phyloP scores from a whole-genome alignment of 164 flowering plant genomes.

The Magnolia sinica region DNA sequence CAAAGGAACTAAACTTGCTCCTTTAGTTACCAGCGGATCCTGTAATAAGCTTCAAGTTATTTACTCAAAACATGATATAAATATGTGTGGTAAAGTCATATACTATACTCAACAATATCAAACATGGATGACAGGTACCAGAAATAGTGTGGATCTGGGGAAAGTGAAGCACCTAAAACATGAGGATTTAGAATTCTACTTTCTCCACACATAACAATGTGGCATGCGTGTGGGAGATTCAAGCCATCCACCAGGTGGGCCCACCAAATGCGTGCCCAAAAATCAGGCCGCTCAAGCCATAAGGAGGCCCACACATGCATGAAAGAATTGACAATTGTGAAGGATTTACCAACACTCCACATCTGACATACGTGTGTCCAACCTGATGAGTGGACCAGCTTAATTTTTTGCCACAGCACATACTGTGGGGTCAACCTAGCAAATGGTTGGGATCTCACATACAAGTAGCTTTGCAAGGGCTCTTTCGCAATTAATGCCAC shows the following conservation, averaged over 20 bases:
- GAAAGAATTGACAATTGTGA: not conserved
- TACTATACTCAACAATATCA: not conserved
- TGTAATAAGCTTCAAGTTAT: slow-evolving; percentile 23
- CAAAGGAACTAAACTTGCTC: slow-evolving; percentile 71
- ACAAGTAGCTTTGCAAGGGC: not conserved
- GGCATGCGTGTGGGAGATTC: not conserved
- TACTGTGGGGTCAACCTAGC: too few species aligned
- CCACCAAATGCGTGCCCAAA: not conserved
- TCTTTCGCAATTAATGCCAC: not conserved
- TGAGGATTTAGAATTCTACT: too few species aligned
- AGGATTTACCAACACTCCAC: not conserved
- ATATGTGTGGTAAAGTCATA: not conserved
- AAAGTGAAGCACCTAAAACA: not conserved
- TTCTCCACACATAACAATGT: not conserved
- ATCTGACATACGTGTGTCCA: too few species aligned
- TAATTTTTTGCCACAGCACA: too few species aligned
- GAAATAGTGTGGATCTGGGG: not conserved
- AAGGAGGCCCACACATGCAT: not conserved
- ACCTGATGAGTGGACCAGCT: too few species aligned
- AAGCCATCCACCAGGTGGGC: not conserved
- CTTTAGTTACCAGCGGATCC: slow-evolving; percentile 92
- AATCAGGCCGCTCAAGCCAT: not conserved
- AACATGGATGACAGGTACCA: not conserved
- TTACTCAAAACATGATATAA: slow-evolving; percentile 1
- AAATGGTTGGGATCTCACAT: too few species aligned